Base-by-base conservation (phyloP, 352 stramenopile species). In the Blastocystis sp. region DNA sequence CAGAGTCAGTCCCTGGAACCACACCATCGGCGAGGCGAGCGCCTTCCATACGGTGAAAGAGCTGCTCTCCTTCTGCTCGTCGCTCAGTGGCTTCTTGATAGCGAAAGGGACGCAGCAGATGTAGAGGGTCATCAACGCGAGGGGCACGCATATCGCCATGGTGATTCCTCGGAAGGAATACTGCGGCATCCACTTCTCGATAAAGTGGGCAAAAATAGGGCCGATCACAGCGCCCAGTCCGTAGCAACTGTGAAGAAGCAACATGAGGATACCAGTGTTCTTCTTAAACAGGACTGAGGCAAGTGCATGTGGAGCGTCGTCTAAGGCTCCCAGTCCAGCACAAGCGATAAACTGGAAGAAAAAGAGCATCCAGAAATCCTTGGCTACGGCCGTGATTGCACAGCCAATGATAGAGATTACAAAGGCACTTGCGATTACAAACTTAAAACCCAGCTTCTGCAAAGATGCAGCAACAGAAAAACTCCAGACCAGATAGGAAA, bases 401-500 rank as follows among this genome's bases (percentile, higher is more conserved):
- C 78, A 89, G 13, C 63, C 66, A 20, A 65, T 30, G 20, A 66
- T 85, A 16, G 73, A 85, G 3, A 85, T 85, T 6, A 85, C n/a
- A 24, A 85, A 85, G 13, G 73, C 50, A 50, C 30, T 24, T 43
- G 68, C 18, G 30, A 85, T 85, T 24, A 85, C 73, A 30, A 50
- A 8, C 30, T 85, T 85, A 53, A 79, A 89, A 3, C 78, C 78
- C n/a, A 89, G 64, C 37, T 68, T 65, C 50, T 85, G 73, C 30
- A 85, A 55, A 37, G 13, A 47, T 4, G 63, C 13, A 4, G 73
- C 73, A 7, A 85, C 73, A 85, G 50, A 18, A 34, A 85, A 53
- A 16, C 43, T 66, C 73, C 73, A 85, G 2, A 85, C 30, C 18
- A 89, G 26, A 89, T 89, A 89, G 24, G 78, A 89, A 78, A 89